phyloP scores from a whole-genome alignment of 2,329 filamentous ascomycete genomes.

The Lachnellula arida region DNA sequence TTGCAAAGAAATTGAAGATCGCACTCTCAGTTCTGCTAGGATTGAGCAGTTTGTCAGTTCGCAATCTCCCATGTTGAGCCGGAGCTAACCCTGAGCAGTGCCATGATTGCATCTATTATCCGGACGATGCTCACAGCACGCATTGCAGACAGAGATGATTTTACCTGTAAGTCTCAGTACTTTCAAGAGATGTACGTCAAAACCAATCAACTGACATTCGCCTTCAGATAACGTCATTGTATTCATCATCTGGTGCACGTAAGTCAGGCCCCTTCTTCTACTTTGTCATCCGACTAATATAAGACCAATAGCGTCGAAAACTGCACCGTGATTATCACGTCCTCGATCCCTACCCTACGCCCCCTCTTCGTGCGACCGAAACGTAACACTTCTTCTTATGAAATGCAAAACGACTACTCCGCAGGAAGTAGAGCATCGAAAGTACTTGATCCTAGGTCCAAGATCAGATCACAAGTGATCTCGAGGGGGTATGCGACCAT shows the following conservation, averaged over 20 bases:
- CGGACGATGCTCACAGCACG: conserved; percentile 9
- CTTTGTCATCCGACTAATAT: background rate
- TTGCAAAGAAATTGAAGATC: conserved; percentile 7
- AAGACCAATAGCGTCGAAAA: conserved; percentile 2
- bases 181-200: background rate
- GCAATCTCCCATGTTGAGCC: background rate
- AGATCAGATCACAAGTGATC: background rate
- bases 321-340: conserved; percentile 8
- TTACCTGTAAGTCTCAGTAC: conserved; percentile 8
- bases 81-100: background rate
- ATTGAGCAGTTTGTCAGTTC: conserved; percentile 10
- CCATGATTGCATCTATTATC: conserved; percentile 10
- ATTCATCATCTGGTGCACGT: conserved; percentile 9
- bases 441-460: background rate
- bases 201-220: background rate
- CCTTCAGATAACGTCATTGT: conserved; percentile 5
- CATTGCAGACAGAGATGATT: conserved; percentile 8
- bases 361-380: conserved; percentile 4
- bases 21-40: conserved; percentile 9
- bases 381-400: background rate
- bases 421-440: background rate
- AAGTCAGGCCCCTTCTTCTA: background rate
- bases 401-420: background rate
- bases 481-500: background rate
- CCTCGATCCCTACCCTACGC: conserved; percentile 9